A percentile compares a stretch with the other conserved stretches of the same genome.
Conservation (phyloP, 805 yeast species). For the Candida alai region DNA sequence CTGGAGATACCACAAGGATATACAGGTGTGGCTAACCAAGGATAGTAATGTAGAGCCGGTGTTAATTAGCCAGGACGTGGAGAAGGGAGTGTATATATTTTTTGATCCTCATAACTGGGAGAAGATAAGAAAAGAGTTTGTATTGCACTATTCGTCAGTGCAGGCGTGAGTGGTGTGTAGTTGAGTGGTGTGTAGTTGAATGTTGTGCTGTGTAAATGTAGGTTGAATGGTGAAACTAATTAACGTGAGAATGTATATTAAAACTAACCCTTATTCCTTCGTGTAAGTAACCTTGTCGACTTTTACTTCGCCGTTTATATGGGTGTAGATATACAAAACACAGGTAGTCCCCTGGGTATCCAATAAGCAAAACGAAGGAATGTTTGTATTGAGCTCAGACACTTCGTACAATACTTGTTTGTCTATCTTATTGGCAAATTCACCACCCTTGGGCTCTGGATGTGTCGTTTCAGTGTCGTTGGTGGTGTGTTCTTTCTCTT, state of each 20-base stretch:
- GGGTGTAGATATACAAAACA: slow-evolving; percentile 80
- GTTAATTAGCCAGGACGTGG: slow-evolving; percentile 74
- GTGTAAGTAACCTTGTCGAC: slow-evolving; percentile 72
- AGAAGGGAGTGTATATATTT: slow-evolving; percentile 88
- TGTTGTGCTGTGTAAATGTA: not conserved
- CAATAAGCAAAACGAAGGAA: slow-evolving; percentile 84
- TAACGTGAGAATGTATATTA: not conserved
- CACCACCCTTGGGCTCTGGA: slow-evolving; percentile 5
- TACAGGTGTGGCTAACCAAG: slow-evolving; percentile 95
- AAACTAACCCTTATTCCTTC: slow-evolving; percentile 18
- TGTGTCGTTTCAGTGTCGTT: slow-evolving; percentile 11
- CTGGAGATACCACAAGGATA: slow-evolving; percentile 95
- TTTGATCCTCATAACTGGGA: slow-evolving; percentile 97
- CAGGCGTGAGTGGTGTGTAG: slow-evolving; percentile 18
- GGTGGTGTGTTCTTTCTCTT: slow-evolving; percentile 12
- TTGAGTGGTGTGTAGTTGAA: not conserved
- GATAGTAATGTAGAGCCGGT: slow-evolving; percentile 88
- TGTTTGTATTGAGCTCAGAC: slow-evolving; percentile 25
- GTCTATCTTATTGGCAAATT: slow-evolving; percentile 9
- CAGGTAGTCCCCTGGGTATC: slow-evolving; percentile 81
- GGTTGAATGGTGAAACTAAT: too few relatives aligned
- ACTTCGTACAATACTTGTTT: slow-evolving; percentile 18
- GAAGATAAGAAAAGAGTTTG: slow-evolving; percentile 71
- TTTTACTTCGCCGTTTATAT: slow-evolving; percentile 76
- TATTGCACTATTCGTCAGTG: slow-evolving; percentile 44